A percentile compares a stretch with the other conserved stretches of the same genome.
These are phyloP conservation scores for Coniella lustricola DNA, from an alignment of 2,329 filamentous ascomycete genomes.

Conservation along the genomic window DNA sequence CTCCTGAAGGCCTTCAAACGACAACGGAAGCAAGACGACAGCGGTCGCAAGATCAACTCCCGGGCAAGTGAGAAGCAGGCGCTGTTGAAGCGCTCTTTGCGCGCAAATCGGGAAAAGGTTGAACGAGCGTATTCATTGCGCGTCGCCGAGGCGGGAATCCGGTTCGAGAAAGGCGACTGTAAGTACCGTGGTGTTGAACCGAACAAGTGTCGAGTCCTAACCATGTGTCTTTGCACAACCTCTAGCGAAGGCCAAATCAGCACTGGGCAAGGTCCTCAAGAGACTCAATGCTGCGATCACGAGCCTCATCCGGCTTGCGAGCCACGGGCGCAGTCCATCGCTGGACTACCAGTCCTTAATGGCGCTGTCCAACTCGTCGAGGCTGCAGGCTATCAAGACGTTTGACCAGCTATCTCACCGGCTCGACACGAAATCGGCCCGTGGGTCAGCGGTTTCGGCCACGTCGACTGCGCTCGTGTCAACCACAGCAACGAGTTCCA, in stretches of 20 bases:
- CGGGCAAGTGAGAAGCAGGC: conserved; percentile 20
- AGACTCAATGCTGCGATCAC: conserved; percentile 36
- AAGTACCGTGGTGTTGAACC: conserved; percentile 19
- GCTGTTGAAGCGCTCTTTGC: conserved; percentile 30
- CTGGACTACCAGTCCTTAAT: conserved; percentile 41
- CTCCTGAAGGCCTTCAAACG: conserved; percentile 32
- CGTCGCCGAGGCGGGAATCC: conserved; percentile 33
- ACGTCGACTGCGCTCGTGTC: not conserved
- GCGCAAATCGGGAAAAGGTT: conserved; percentile 34
- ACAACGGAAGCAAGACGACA: conserved; percentile 10
- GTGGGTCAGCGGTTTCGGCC: conserved; percentile 16
- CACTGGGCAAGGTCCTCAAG: conserved; percentile 34
- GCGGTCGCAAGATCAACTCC: conserved; percentile 11
- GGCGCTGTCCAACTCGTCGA: conserved; percentile 39
- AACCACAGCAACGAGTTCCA: no score
- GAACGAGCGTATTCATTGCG: conserved; percentile 35
- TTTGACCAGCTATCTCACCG: conserved; percentile 40
- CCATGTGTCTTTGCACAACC: conserved; percentile 14
- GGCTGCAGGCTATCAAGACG: conserved; percentile 40
- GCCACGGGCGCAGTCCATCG: conserved; percentile 24
- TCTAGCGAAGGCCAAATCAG: conserved; percentile 22
- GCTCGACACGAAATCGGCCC: conserved; percentile 20
- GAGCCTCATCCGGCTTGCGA: conserved; percentile 31
- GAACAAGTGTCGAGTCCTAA: not conserved
- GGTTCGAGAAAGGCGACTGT: conserved; percentile 43